phyloP scores from a whole-genome alignment of 164 flowering plant genomes.

The Dillenia turbinata region DNA sequence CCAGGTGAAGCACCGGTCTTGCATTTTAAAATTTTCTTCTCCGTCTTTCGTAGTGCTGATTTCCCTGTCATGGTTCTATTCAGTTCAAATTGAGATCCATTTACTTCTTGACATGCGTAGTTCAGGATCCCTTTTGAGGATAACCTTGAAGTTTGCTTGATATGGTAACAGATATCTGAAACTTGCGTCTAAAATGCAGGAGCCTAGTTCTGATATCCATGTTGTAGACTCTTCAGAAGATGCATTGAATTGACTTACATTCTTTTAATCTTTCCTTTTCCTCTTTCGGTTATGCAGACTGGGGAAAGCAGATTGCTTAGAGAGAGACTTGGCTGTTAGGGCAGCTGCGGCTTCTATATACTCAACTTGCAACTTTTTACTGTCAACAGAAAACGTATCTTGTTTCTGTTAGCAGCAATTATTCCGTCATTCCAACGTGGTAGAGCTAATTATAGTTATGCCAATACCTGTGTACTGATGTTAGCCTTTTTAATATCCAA shows the following conservation, averaged over 20 bases:
- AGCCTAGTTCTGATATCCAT: too few relatives aligned
- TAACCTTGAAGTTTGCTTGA: neutral
- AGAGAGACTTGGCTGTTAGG: conserved; percentile 55
- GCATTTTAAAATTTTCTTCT: neutral
- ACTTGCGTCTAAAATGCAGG: too few relatives aligned
- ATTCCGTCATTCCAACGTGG: too few relatives aligned
- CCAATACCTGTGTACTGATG: neutral
- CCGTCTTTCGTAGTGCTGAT: neutral
- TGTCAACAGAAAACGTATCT: conserved; percentile 43
- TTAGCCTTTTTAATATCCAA: too few relatives aligned
- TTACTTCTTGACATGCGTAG: neutral
- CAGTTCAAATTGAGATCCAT: neutral
- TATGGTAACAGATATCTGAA: too few relatives aligned
- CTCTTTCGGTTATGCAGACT: conserved; percentile 27
- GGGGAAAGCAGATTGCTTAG: conserved; percentile 26
- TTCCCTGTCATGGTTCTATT: neutral
- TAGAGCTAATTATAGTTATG: too few relatives aligned
- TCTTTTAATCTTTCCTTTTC: neutral
- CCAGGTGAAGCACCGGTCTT: conserved; percentile 28
- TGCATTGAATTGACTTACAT: too few relatives aligned
- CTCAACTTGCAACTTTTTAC: conserved; percentile 65
- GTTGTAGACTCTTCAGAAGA: too few relatives aligned
- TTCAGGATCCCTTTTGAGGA: neutral
- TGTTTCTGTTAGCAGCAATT: conserved; percentile 27
- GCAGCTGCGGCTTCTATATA: conserved; percentile 95